Evolutionary conservation across 345 rosid species (phyloP).

Genomic region (Stellera chamaejasme): DNA sequence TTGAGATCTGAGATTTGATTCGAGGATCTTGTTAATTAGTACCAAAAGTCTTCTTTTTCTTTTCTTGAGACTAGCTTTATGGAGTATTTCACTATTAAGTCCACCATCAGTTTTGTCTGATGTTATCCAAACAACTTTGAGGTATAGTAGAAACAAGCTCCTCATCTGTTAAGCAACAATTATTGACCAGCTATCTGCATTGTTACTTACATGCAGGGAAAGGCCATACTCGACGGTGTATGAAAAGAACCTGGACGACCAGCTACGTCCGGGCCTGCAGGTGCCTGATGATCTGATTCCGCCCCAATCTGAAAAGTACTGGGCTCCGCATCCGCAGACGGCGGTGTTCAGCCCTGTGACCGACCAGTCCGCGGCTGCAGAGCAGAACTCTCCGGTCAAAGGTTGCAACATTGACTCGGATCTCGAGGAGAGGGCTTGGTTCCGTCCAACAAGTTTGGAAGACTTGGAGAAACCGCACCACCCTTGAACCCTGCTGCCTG

Average conservation of each 20-base stretch:
- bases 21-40: too few relatives aligned
- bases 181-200: too few relatives aligned
- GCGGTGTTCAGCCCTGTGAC: conserved; percentile 83
- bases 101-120: conserved; percentile 12
- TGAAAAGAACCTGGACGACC: conserved; percentile 85
- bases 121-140: too few relatives aligned
- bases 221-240: conserved; percentile 48
- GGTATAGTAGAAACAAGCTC: too few relatives aligned
- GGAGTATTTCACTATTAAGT: not conserved
- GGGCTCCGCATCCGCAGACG: conserved; percentile 94
- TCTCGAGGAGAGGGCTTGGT: conserved; percentile 86
- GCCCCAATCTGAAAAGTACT: conserved; percentile 63
- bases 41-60: too few relatives aligned
- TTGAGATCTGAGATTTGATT: too few relatives aligned
- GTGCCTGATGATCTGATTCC: conserved; percentile 70
- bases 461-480: conserved; percentile 75
- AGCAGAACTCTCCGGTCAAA: conserved; percentile 11
- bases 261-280: conserved; percentile 23
- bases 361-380: conserved; percentile 22
- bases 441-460: conserved; percentile 88
- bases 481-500: conserved; percentile 1
- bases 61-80: too few relatives aligned
- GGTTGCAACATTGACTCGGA: conserved; percentile 16
- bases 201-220: conserved; percentile 27
- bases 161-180: too few relatives aligned